Evolutionary conservation across 2,329 filamentous ascomycete species (phyloP), one percentile per base, ranked within the genome.

Genomic region (Hypoxylon sp.): DNA sequence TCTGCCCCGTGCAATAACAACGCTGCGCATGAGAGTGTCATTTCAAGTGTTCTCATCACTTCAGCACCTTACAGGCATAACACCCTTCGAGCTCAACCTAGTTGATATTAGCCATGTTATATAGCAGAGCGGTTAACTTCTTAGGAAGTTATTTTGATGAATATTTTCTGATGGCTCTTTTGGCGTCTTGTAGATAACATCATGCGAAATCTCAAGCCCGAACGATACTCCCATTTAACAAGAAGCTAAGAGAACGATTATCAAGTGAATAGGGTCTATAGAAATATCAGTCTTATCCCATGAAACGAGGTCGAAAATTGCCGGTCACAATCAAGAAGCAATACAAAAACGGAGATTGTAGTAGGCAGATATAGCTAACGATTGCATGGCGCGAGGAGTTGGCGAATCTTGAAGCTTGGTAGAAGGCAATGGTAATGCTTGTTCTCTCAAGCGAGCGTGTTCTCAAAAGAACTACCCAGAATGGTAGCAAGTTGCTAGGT

Each of bases 51-150:
- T 39, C 32, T 37, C 25, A 25, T 32, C 27, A 29, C 19, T 30
- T 54, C 19, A 29, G 37, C 23, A 45, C 23, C 30, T 29, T 46
- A n/a, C 12, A 45, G 25, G 58, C 41, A 48, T 61, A 12, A 43
- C 9, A 2, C 14, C 9, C 23, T 19, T 32, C n/a, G 4, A n/a
- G 12, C n/a, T 27, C 30, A 58, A 48, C 25, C 32, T 16, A 4
- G 9, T 58, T 50, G 25, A 39, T 58, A 48, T 41, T 14, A n/a
- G n/a, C 3, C 6, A 30, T 51, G 12, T 46, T 46, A 34, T 46
- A 55, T 46, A 45, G 11, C 21, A 14, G 12, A 2, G 7, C 34
- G 7, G 8, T 3, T 34, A 5, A 7, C 27, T 46, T 34, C 12
- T 19, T 27, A 6, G 25, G 8, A 14, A 30, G n/a, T 21, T 53